phyloP scores from a whole-genome alignment of 148 eudicot species.

The Camellia granthamiana region DNA sequence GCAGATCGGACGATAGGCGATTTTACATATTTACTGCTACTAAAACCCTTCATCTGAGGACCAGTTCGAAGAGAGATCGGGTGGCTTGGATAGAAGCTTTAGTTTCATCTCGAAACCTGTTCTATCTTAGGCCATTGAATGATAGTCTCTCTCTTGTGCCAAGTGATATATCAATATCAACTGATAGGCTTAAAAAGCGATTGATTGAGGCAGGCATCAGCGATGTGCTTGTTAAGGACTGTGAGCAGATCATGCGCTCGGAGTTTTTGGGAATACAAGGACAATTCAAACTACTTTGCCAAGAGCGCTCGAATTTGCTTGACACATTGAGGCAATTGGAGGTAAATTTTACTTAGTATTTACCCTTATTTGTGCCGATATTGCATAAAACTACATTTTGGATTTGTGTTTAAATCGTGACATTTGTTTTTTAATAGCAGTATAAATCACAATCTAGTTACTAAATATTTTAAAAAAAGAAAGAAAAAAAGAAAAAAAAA shows the following conservation, averaged over 20 bases:
- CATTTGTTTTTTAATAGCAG: not conserved
- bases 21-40: conserved; percentile 92
- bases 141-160: conserved; percentile 44
- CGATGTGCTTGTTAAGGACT: conserved; percentile 76
- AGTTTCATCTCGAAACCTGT: conserved; percentile 52
- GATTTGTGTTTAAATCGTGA: not conserved
- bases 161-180: conserved; percentile 59
- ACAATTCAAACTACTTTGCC: conserved; percentile 61
- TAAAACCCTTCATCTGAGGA: conserved; percentile 87
- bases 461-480: not conserved
- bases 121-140: conserved; percentile 45
- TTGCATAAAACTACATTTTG: not conserved
- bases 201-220: conserved; percentile 69
- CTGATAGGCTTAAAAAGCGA: conserved; percentile 71
- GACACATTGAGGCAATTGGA: conserved; percentile 85
- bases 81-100: conserved; percentile 81
- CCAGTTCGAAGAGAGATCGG: conserved; percentile 57
- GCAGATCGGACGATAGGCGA: conserved; percentile 77
- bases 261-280: conserved; percentile 69
- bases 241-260: conserved; percentile 88
- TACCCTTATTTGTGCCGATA: not conserved
- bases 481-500: too few relatives aligned
- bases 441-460: not conserved
- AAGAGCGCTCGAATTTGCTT: conserved; percentile 71
- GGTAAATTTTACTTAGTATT: conserved; percentile 37